Evolutionary conservation across 371 early-diverging fungal genomes (phyloP), one percentile per base, ranked within the genome.

Genomic region (Syncephalastrum monosporum): DNA sequence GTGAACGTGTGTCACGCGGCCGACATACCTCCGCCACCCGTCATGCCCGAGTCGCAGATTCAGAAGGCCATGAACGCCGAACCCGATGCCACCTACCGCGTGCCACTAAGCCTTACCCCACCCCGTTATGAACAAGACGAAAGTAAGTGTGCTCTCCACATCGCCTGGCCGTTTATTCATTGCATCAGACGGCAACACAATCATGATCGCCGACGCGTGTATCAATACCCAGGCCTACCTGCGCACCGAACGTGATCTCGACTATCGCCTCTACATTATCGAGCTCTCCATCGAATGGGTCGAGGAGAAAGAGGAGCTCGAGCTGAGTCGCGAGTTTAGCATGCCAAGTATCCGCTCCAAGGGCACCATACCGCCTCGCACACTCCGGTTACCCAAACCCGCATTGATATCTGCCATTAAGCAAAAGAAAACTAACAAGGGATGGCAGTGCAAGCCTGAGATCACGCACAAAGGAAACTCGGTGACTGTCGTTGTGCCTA

Each of bases 1-100:
- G 81, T 92, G 65, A 93, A 92, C 60, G 55, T 92, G 8, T 87
- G 89, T 53, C 78, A 86, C 57, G 74, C 83, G 1, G 67, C 74
- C 7, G 62, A 77, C 38, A 71, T 91, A 27, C 89, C 93, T 1
- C 73, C 76, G 27, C 90, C 91, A 4, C 48, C 61, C 4, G 47
- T 72, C 5, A 73, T 79, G 0, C 60, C 71, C 8, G 87, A 89
- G 63, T 66, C 68, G 13, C 91, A 92, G 52, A 85, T 91, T 33
- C 68, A 75, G 48, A 71, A 67, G 44, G 89, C 89, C 1, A 65
- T 91, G 45, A 72, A 75, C 47, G 89, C 81, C 4, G 84, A 79
- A 29, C 82, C 82, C 3, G 71, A 72, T 41, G 77, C 82, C 5
- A 71, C 63, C 4, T 91, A 88, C 65, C 80, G 78, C 46, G 82